Evolutionary conservation across 2,329 filamentous ascomycete genomes (phyloP), one percentile per base, ranked within the genome.

Genomic region (Clathrospora elynae): DNA sequence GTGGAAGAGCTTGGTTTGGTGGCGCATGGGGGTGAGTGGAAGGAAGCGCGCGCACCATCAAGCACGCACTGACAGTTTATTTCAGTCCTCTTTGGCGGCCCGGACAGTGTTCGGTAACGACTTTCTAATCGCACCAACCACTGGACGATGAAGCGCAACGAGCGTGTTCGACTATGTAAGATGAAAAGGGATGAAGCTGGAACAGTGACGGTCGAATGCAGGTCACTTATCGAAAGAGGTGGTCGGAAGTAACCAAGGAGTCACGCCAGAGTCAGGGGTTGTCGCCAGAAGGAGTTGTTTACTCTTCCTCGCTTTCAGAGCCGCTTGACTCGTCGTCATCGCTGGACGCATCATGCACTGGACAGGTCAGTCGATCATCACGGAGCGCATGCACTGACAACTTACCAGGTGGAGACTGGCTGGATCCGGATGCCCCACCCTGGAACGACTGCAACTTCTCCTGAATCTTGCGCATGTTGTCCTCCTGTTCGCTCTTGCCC

Each of bases 401-500:
- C 66, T 61, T 55, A 71, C 68, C 66, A 64, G 66, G 61, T 49
- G 69, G 70, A 46, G 68, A 67, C 68, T 80, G 62, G 50, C 51
- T 77, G 69, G 62, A 76, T 74, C 48, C 75, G 66, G 53, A 71
- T 19, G 53, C 76, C 33, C 54, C 58, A 35, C 61, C 59, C 35
- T 58, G 59, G 59, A 72, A 72, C 37, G 60, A 62, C 43, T 67
- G 55, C 54, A 85, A 75, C 51, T 83, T 78, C 62, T 81, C 78
- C 53, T 81, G 78, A 16, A 88, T 76, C 64, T 82, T 75, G 53
- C 79, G 75, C 58, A 88, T 85, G 53, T 81, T 84, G 28, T 79
- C 77, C 62, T 87, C 84, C 70, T 88, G 85, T 69, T 88, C 85
- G 22, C 75, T 73, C 71, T 86, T 86, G 70, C 82, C 84, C 85